Evolutionary conservation across 306 rosid genomes (phyloP).

Genomic region (Prunus kanzakura): DNA sequence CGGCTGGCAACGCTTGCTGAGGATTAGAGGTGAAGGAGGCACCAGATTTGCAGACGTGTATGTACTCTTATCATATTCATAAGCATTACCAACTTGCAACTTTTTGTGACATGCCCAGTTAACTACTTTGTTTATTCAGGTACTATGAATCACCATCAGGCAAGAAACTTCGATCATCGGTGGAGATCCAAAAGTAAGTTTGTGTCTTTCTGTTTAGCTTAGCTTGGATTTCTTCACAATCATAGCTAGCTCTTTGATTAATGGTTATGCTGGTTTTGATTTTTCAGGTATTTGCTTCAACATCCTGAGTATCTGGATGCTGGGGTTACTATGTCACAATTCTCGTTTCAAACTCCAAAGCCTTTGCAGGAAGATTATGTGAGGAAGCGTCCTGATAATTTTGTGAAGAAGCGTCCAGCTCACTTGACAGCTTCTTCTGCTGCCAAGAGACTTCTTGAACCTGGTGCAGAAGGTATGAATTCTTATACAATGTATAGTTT

Average conservation of each 20-base stretch:
- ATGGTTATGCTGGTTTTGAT: slow-evolving; percentile 16
- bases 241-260: neutral
- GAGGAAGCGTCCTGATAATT: slow-evolving; percentile 75
- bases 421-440: slow-evolving; percentile 36
- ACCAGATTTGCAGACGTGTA: slow-evolving; percentile 89
- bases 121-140: slow-evolving; percentile 39
- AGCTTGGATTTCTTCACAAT: neutral
- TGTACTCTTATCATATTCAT: slow-evolving; percentile 3
- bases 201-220: neutral
- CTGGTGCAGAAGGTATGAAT: slow-evolving; percentile 52
- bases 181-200: slow-evolving; percentile 80
- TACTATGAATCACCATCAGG: slow-evolving; percentile 85
- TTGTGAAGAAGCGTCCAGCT: slow-evolving; percentile 70
- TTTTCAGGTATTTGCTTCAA: slow-evolving; percentile 60
- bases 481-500: neutral
- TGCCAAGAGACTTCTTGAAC: slow-evolving; percentile 36
- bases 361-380: slow-evolving; percentile 88
- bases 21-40: slow-evolving; percentile 92
- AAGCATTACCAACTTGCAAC: neutral
- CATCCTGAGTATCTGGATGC: slow-evolving; percentile 66
- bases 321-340: slow-evolving; percentile 56
- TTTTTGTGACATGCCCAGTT: neutral
- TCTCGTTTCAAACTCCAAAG: slow-evolving; percentile 80
- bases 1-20: slow-evolving; percentile 83
- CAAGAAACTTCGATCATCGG: slow-evolving; percentile 84